Evolutionary conservation across 345 rosid genomes (phyloP).

Genomic region (Boechera divaricarpa): DNA sequence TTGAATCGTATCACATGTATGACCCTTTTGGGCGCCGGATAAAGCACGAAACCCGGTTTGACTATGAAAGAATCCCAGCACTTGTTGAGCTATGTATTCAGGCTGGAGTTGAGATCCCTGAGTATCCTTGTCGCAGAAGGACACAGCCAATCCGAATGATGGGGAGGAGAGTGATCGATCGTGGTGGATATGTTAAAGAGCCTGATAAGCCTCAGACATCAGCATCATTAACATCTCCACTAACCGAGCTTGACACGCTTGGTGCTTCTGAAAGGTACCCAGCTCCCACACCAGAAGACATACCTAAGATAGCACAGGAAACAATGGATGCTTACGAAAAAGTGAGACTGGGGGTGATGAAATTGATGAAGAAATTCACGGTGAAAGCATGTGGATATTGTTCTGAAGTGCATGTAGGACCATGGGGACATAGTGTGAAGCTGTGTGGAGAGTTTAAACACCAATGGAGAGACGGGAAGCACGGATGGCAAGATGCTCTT

Average conservation of each 20-base stretch:
- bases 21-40: conserved; percentile 85
- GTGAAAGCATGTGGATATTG: conserved; percentile 98
- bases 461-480: conserved; percentile 98
- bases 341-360: conserved; percentile 68
- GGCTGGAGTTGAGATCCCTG: conserved; percentile 83
- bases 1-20: conserved; percentile 87
- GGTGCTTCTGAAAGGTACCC: conserved; percentile 60
- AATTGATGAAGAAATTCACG: conserved; percentile 68
- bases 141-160: conserved; percentile 74
- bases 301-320: conserved; percentile 76
- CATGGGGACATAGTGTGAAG: conserved; percentile 93
- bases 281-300: conserved; percentile 57
- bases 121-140: conserved; percentile 84
- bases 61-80: conserved; percentile 85
- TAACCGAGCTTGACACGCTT: conserved; percentile 74
- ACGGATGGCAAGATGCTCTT: conserved; percentile 93
- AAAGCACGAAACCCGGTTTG: conserved; percentile 79
- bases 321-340: conserved; percentile 74
- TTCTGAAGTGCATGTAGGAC: conserved; percentile 90
- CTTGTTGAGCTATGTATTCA: conserved; percentile 90
- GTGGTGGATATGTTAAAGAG: conserved; percentile 71
- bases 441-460: conserved; percentile 92
- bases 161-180: conserved; percentile 71
- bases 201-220: conserved; percentile 55
- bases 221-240: conserved; percentile 50